Conservation (phyloP, 2,329 filamentous ascomycete species). For the Chaetoscypha palmicola region DNA sequence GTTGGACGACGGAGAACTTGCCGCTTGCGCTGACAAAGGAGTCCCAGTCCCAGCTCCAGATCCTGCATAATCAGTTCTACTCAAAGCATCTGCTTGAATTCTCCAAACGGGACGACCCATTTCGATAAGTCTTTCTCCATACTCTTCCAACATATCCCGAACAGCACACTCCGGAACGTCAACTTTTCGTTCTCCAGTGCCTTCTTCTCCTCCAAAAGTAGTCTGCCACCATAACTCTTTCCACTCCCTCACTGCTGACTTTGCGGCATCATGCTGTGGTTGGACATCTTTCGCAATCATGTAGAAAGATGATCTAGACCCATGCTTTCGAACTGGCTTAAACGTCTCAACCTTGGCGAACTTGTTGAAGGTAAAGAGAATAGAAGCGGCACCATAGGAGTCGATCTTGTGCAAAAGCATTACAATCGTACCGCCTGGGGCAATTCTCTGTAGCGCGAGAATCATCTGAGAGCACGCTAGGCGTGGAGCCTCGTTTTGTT, state of each 20-base stretch:
- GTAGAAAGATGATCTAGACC: conserved; percentile 22
- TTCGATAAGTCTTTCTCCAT: conserved; percentile 13
- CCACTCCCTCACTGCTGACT: conserved; percentile 16
- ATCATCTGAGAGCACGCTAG: conserved; percentile 21
- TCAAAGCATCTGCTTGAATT: conserved; percentile 20
- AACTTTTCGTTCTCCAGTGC: conserved; percentile 5
- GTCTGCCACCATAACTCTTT: conserved; percentile 19
- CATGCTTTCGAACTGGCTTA: conserved; percentile 22
- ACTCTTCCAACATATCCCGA: conserved; percentile 13
- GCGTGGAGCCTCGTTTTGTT: conserved; percentile 15
- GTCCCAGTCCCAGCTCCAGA: conserved; percentile 1
- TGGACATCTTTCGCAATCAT: conserved; percentile 23
- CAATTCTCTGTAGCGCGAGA: conserved; percentile 20
- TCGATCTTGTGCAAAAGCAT: conserved; percentile 25
- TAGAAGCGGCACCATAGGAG: conserved; percentile 12
- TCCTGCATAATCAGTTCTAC: conserved; percentile 15
- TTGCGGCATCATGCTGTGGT: conserved; percentile 9
- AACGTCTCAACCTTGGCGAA: conserved; percentile 22
- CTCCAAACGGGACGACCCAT: conserved; percentile 19
- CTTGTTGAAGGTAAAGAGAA: conserved; percentile 20
- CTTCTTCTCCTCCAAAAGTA: conserved; percentile 19
- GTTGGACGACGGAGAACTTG: too few relatives aligned
- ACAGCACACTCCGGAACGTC: conserved; percentile 10
- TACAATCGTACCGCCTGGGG: conserved; percentile 18
- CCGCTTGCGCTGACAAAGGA: not conserved